phyloP scores from a whole-genome alignment of 2,329 filamentous ascomycete species.

The Moelleriella libera region DNA sequence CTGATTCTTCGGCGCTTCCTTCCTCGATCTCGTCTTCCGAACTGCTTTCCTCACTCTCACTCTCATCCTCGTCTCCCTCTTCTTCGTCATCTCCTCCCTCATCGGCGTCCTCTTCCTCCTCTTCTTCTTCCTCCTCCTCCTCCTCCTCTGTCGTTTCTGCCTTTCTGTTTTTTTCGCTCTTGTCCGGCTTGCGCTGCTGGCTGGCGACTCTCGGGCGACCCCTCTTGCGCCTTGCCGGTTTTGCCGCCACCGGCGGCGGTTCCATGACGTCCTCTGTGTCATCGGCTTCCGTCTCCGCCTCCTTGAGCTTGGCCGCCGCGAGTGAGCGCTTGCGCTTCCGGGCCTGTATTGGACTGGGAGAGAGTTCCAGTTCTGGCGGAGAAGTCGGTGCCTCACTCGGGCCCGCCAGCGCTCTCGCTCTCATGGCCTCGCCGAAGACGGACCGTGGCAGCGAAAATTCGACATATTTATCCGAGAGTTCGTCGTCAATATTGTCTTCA shows the following conservation, averaged over 20 bases:
- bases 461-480: conserved; percentile 45
- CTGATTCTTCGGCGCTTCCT: conserved; percentile 8
- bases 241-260: conserved; percentile 18
- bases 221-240: conserved; percentile 26
- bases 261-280: conserved; percentile 33
- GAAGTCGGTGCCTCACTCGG: conserved; percentile 33
- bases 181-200: conserved; percentile 22
- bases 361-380: conserved; percentile 29
- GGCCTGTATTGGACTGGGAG: conserved; percentile 15
- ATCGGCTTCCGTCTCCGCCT: conserved; percentile 29
- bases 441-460: conserved; percentile 47
- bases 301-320: conserved; percentile 21
- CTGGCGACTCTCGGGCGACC: conserved; percentile 29
- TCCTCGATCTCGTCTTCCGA: conserved; percentile 15
- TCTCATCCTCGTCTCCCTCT: conserved; percentile 13
- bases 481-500: conserved; percentile 51
- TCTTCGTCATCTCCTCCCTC: conserved; percentile 4
- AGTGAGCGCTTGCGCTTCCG: conserved; percentile 31
- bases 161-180: conserved; percentile 3
- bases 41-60: conserved; percentile 15
- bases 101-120: conserved; percentile 15
- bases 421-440: conserved; percentile 32
- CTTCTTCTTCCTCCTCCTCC: conserved; percentile 13
- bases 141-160: conserved; percentile 19
- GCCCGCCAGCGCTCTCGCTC: conserved; percentile 27